Evolutionary conservation across 495 filamentous ascomycete species (phyloP), one percentile per base, ranked within the genome.

Genomic region (Trichoderma virens): DNA sequence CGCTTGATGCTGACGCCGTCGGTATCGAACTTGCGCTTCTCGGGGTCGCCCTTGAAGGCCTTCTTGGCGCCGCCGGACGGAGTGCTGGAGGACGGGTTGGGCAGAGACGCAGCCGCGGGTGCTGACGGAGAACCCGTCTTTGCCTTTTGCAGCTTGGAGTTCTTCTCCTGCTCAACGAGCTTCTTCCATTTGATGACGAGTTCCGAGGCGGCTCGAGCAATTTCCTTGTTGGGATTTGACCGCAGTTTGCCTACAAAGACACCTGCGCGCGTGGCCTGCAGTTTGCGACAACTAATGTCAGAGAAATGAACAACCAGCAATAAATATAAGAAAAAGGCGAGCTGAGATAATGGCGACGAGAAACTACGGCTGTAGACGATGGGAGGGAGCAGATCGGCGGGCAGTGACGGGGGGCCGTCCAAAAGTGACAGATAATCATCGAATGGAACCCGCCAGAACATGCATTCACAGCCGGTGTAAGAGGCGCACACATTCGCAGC

Each of bases 111-210:
- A 67, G 47, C 70, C 62, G 60, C 74, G 59, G 70, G 71, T 23
- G 77, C 70, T 2, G 75, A 75, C 5, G 76, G 73, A 25, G 72
- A 74, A 62, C 72, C 65, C 62, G 65, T 72, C 62, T 78, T 79
- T 65, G 80, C 79, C 68, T 77, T 76, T 70, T 76, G 63, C 72
- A 31, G 14, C 32, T 67, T 92, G 18, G 78, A 68, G 62, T 80
- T 81, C 74, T 84, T 87, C 62, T 89, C 86, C 16, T 76, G 74
- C 54, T 82, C 78, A 34, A 98, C 88, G 38, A 91, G 87, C 62
- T 84, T 86, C 67, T 88, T 87, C 94, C 94, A 98, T 69, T 90
- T 93, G 45, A 80, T 80, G 23, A 98, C 91, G 61, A 98, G 90
- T 66, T 94, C 90, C 64, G 78, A 79, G 2, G 93, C 88, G 51